Evolutionary conservation across 1,284 basidiomycete species (phyloP), one percentile per base, ranked within the genome.

Genomic region (Melanopsichium pennsylvanicum): DNA sequence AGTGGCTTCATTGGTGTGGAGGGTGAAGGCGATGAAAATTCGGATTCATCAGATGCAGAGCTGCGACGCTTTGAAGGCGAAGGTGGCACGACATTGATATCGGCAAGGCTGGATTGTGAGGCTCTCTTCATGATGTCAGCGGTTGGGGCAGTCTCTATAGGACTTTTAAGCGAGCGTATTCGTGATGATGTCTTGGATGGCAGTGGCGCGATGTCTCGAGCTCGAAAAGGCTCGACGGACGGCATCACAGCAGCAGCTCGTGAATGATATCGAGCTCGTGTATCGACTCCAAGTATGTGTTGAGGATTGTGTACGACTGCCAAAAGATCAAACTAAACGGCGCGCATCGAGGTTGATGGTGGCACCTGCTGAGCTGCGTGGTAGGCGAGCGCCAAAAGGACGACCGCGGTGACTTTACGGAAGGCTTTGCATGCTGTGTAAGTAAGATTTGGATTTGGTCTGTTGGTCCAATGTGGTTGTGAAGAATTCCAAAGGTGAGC

Each of bases 51-150:
- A 5, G 66, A 58, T 7, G 52, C 38, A 4, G 67, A 45, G 40
- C 48, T 64, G 19, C 60, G 39, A 6, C 67, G 56, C 34, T 64
- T 70, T 27, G 67, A 45, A 1, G 67, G 60, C 11, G 67, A 63
- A 0, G 56, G 40, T 29, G 51, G 43, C 27, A 13, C 34, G 13
- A 21, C 40, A 39, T 10, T 13, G 38, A 34, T 46, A 29, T 19
- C 44, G 16, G 48, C 35, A 12, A 52, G 26, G 26, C 38, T 57
- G 39, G 48, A 58, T 5, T 18, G 51, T 8, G 51, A 59, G 5
- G 38, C 32, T 19, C 62, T 33, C 47, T 66, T 66, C 62, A 66
- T 66, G 43, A 33, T 29, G 27, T 29, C 43, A 33, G 18, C 2
- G 29, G n/a, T n/a, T 11, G 52, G 26, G 12, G 5, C 15, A n/a